phyloP scores from a whole-genome alignment of 305 asterid species.

The Striga hermonthica region DNA sequence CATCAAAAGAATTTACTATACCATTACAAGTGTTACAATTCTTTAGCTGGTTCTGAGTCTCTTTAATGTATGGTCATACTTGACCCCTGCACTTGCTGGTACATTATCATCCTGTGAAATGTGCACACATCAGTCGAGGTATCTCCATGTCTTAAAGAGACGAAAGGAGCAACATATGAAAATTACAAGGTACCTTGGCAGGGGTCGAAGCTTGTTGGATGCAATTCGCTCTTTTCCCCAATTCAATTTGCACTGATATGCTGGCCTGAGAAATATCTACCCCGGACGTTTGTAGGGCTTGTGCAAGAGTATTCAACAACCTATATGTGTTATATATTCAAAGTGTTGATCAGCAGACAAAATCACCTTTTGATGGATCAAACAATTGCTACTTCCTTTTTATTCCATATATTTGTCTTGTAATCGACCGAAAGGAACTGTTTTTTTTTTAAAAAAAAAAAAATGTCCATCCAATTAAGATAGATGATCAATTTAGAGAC shows the following conservation, averaged over 20 bases:
- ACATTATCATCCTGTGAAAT: slow-evolving; percentile 44
- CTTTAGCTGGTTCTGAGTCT: slow-evolving; percentile 50
- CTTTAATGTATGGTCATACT: slow-evolving; percentile 52
- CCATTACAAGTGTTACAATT: slow-evolving; percentile 33
- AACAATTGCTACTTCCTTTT: neutral
- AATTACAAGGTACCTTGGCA: slow-evolving; percentile 48
- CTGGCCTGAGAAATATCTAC: slow-evolving; percentile 78
- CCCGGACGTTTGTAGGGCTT: slow-evolving; percentile 86
- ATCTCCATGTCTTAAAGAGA: neutral
- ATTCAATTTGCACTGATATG: slow-evolving; percentile 86
- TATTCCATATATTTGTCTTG: no score
- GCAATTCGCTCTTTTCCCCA: slow-evolving; percentile 63
- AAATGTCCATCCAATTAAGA: neutral
- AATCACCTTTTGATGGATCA: neutral
- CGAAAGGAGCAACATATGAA: neutral
- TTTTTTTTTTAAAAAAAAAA: no score
- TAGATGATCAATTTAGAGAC: neutral
- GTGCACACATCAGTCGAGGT: neutral
- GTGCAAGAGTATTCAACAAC: slow-evolving; percentile 71
- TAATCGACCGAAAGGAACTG: no score
- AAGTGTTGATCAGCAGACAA: slow-evolving; percentile 4
- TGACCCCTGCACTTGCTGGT: slow-evolving; percentile 49
- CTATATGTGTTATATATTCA: slow-evolving; percentile 44
- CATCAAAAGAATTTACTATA: slow-evolving; percentile 44
- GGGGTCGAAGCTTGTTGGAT: slow-evolving; percentile 48